A percentile compares a stretch with the other conserved stretches of the same genome.
Conservation (phyloP, 202 grass and related monocot species). For the Carex arenaria region DNA sequence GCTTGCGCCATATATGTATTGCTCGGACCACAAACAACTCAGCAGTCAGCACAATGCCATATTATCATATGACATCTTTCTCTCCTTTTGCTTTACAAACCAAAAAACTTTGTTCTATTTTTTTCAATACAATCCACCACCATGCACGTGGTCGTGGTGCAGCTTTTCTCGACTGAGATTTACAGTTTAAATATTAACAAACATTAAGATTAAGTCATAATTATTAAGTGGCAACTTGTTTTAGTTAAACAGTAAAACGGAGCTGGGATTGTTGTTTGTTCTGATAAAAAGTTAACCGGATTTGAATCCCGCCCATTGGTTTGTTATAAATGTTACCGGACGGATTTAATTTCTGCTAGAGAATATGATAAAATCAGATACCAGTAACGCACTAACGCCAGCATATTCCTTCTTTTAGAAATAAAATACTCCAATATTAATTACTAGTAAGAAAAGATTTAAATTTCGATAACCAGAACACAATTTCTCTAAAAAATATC, state of each 20-base stretch:
- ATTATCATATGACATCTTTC: background rate
- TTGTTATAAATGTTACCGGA: background rate
- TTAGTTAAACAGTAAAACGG: background rate
- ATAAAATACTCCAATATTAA: background rate
- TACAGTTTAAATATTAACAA: constrained; percentile 8
- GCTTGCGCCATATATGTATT: background rate
- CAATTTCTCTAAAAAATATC: background rate
- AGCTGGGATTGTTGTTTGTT: constrained; percentile 17
- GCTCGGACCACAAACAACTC: constrained; percentile 20
- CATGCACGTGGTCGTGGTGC: constrained; percentile 9
- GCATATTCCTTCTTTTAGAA: too few species aligned
- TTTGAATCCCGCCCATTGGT: constrained; percentile 5
- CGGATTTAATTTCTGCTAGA: background rate
- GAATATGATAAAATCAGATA: background rate
- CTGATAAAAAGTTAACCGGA: background rate
- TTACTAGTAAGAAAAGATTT: background rate
- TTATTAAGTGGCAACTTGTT: background rate
- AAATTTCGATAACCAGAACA: background rate
- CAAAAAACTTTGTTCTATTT: background rate
- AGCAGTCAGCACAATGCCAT: background rate
- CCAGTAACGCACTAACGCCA: background rate
- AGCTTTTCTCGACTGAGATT: constrained; percentile 18
- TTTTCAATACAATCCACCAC: background rate
- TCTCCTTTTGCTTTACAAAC: background rate
- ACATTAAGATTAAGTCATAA: background rate